Conservation (phyloP, 2,329 filamentous ascomycete genomes). For the Neurospora crassa region DNA sequence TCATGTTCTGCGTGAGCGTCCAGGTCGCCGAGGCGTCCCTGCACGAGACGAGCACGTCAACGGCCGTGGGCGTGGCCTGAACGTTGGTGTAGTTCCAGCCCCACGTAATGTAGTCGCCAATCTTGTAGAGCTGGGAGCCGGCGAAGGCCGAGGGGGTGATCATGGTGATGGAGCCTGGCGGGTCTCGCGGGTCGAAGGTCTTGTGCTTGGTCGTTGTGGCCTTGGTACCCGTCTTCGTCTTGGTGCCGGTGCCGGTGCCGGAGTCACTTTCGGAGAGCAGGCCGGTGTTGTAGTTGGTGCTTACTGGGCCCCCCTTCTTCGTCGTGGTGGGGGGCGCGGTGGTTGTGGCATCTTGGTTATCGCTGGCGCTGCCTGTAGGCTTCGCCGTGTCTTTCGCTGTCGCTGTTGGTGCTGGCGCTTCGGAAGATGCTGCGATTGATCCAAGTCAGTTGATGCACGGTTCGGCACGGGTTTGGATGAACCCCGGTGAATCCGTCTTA, state of each 20-base stretch:
- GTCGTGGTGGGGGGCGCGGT: slow-evolving; percentile 14
- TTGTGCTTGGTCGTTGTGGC: slow-evolving; percentile 24
- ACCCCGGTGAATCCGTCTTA: neutral
- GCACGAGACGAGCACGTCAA: slow-evolving; percentile 51
- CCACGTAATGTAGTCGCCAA: slow-evolving; percentile 50
- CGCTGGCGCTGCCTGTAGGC: slow-evolving; percentile 12
- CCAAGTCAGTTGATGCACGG: neutral
- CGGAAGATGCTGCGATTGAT: slow-evolving; percentile 3
- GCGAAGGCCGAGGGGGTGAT: slow-evolving; percentile 37
- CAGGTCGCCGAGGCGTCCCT: slow-evolving; percentile 41
- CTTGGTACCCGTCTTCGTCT: slow-evolving; percentile 16
- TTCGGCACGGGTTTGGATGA: neutral
- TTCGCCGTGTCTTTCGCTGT: slow-evolving; percentile 10
- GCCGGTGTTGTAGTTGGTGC: slow-evolving; percentile 17
- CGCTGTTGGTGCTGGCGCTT: slow-evolving; percentile 2
- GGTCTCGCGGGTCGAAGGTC: slow-evolving; percentile 34
- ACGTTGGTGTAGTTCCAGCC: slow-evolving; percentile 58
- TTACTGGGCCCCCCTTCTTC: slow-evolving; percentile 3
- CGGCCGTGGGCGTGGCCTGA: slow-evolving; percentile 45
- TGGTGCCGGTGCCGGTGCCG: slow-evolving; percentile 13
- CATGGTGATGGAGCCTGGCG: slow-evolving; percentile 44
- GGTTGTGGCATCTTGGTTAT: slow-evolving; percentile 12
- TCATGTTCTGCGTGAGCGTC: slow-evolving; percentile 56
- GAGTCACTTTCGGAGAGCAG: slow-evolving; percentile 7
- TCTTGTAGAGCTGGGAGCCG: slow-evolving; percentile 46